Percentiles rank a stretch among this genome's conserved stretches.
Conservation (phyloP, 345 rosid genomes). For the Camelina hispida region DNA sequence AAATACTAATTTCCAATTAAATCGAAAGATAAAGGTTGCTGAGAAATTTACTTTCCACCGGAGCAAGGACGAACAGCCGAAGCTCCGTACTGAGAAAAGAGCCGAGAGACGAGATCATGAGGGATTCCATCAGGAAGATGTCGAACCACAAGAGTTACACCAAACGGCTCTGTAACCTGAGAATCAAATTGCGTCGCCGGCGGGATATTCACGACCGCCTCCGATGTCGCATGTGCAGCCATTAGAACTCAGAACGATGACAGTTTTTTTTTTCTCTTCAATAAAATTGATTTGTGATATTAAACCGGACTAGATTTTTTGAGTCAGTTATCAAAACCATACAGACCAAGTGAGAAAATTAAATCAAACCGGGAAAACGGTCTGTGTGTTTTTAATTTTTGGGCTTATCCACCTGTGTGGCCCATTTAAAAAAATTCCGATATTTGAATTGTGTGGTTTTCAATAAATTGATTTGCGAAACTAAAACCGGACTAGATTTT, state of each 20-base stretch:
- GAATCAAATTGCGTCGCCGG: conserved; percentile 38
- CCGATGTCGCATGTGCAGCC: conserved; percentile 43
- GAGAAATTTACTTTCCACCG: conserved; percentile 57
- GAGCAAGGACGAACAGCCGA: conserved; percentile 78
- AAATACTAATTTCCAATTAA: neutral
- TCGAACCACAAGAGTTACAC: conserved; percentile 58
- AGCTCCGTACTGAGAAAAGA: conserved; percentile 90
- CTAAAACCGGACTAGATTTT: neutral
- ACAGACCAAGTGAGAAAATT: neutral
- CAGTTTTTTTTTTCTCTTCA: neutral
- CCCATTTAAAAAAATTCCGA: neutral
- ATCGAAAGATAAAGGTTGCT: neutral
- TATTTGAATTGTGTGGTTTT: neutral
- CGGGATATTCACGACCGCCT: conserved; percentile 38
- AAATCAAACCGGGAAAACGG: neutral
- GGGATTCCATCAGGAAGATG: conserved; percentile 93
- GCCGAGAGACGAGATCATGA: conserved; percentile 66
- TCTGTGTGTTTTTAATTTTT: neutral
- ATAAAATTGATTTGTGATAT: neutral
- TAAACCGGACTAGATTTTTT: conserved; percentile 30
- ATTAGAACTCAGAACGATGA: conserved; percentile 27
- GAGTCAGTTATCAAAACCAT: conserved; percentile 16
- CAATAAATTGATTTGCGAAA: neutral
- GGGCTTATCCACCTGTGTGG: neutral
- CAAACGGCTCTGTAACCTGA: conserved; percentile 40